phyloP scores from a whole-genome alignment of 108 stramenopile species.

The Cyclotella choctawhatcheeana region DNA sequence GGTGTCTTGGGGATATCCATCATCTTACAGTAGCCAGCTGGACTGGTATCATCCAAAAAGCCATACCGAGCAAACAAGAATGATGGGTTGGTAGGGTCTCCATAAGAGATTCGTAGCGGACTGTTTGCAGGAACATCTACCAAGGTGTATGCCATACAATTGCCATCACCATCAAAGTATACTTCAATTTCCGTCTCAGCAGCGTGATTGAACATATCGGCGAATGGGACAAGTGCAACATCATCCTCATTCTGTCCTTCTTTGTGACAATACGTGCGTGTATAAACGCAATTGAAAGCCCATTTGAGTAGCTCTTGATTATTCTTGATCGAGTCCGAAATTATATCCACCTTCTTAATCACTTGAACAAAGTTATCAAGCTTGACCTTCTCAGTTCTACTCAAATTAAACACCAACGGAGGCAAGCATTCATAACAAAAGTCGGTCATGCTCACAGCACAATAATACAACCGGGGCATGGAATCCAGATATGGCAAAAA shows the following conservation, averaged over 20 bases:
- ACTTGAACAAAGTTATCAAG: constrained; percentile 45
- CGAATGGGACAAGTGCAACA: constrained; percentile 41
- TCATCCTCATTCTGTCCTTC: constrained; percentile 42
- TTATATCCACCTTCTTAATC: constrained; percentile 42
- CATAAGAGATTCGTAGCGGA: constrained; percentile 49
- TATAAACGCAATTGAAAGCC: constrained; percentile 51
- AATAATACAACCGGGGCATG: constrained; percentile 59
- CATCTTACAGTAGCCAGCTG: constrained; percentile 57
- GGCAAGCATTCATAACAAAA: constrained; percentile 58
- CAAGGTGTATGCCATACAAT: constrained; percentile 46
- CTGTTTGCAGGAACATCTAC: constrained; percentile 49
- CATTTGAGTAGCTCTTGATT: constrained; percentile 41
- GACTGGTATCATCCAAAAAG: constrained; percentile 54
- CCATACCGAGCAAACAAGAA: constrained; percentile 55
- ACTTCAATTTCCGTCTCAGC: constrained; percentile 50
- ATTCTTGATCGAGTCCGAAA: constrained; percentile 33
- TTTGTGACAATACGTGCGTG: constrained; percentile 38
- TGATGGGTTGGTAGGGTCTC: constrained; percentile 51
- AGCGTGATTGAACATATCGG: constrained; percentile 54
- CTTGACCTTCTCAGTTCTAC: constrained; percentile 7
- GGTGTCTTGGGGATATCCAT: constrained; percentile 52
- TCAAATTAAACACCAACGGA: constrained; percentile 44
- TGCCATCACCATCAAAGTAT: constrained; percentile 48
- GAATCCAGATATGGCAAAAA: constrained; percentile 61
- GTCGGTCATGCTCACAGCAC: constrained; percentile 57